These are phyloP conservation scores for Pleurotus pulmonarius DNA, from an alignment of 768 basidiomycete species.

Conservation along the genomic window DNA sequence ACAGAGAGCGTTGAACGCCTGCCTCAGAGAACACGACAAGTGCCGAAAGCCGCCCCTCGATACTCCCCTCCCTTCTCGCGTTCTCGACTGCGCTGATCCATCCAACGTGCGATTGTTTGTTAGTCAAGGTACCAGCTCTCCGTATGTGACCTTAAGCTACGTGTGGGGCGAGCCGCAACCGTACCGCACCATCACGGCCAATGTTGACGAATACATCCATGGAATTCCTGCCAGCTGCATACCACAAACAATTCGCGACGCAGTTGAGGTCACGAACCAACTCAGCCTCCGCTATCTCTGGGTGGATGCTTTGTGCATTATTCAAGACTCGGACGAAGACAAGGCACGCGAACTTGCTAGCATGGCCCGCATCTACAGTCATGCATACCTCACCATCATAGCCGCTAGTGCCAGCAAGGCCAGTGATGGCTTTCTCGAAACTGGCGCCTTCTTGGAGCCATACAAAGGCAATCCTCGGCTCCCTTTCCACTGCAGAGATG, in stretches of 20 bases:
- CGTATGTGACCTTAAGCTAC: not conserved
- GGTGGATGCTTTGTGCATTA: not conserved
- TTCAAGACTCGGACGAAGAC: not conserved
- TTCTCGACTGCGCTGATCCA: not conserved
- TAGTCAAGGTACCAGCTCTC: no score
- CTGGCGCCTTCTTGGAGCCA: not conserved
- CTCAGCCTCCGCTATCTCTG: not conserved
- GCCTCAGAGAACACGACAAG: no score
- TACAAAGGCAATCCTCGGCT: no score
- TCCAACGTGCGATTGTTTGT: not conserved
- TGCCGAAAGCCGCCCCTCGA: no score
- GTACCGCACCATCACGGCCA: not conserved
- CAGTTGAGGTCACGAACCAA: not conserved
- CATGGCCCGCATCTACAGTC: not conserved
- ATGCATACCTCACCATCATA: not conserved
- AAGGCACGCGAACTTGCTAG: not conserved
- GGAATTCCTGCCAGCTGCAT: not conserved
- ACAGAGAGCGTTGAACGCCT: no score
- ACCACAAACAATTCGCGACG: not conserved
- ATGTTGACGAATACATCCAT: not conserved
- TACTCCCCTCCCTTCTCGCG: not conserved
- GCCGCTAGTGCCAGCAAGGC: not conserved
- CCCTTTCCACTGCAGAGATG: not conserved
- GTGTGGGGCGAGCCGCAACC: not conserved
- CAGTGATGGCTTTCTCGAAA: not conserved